Base-by-base conservation (phyloP, 257 asterid species). In the Forsythia suspensa region DNA sequence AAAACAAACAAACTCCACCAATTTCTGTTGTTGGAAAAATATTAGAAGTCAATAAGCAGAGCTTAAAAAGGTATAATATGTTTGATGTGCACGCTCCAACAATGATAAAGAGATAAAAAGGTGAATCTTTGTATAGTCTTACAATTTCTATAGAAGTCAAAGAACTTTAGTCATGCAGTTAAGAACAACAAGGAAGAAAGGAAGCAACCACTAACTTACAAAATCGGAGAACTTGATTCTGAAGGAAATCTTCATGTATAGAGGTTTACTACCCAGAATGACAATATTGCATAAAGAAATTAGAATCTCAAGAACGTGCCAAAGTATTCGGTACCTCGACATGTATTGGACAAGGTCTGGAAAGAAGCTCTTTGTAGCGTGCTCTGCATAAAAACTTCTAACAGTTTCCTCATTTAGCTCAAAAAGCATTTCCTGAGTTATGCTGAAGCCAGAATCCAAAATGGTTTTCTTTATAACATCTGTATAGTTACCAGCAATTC, bases 281-380 rank as follows among this genome's bases (percentile, higher is more conserved):
- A 48, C 36, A 65, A 55, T 43, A 41, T 34, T 59, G 29, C 36
- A 66, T 63, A 72, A 44, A 75, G 24, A 65, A 74, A 66, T 69
- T 59, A 67, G 48, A 29, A 76, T 72, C 66, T 36, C 24, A 38
- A 71, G 52, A 80, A 73, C 20, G 42, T 57, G 80, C 42, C 24
- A 8, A 73, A 48, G 76, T 20, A 61, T 76, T 51, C 29, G 3
- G 55, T 81, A 92, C 97, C 97, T 92, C n/a, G 91, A 85, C 95
- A 92, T 91, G 85, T 91, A 94, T 7, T 80, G 82, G 72, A 94
- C 93, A 74, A 94, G 97, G 86, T 80, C 72, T 0, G 89, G 78
- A 82, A 94, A 92, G 83, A 94, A 94, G 82, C 84, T 87, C 90
- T 78, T 91, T 4, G 92, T 75, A 69, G 97, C 81, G 63, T 94